Percentiles rank a stretch among this genome's conserved stretches.
Evolutionary conservation across 306 rosid genomes (phyloP).

Genomic region (Sicyos edulis): DNA sequence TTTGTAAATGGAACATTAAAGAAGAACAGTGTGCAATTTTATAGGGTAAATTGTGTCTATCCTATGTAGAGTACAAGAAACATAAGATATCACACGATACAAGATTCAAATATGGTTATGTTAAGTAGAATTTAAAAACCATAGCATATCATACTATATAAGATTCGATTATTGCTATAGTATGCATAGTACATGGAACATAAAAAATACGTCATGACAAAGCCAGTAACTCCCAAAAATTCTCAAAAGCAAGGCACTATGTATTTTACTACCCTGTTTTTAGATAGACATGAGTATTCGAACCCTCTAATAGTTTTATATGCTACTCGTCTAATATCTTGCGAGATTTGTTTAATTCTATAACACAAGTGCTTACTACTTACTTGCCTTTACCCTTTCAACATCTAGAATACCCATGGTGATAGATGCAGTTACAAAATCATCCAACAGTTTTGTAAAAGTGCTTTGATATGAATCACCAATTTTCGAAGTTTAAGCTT

Average conservation of each 20-base stretch:
- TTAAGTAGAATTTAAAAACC: neutral
- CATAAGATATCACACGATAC: neutral
- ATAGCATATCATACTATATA: constrained; percentile 1
- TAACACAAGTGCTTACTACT: neutral
- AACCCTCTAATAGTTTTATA: neutral
- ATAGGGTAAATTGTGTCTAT: neutral
- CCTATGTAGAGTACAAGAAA: constrained; percentile 12
- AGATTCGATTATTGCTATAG: neutral
- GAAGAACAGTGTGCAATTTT: neutral
- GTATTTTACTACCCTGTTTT: neutral
- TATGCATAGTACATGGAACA: neutral
- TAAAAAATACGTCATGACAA: neutral
- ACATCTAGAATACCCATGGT: neutral
- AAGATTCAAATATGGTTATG: neutral
- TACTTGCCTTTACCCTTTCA: neutral
- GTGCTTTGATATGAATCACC: neutral
- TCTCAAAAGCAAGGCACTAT: neutral
- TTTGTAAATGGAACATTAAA: constrained; percentile 20
- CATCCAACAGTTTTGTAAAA: neutral
- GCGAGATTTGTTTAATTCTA: neutral
- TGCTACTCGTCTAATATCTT: neutral
- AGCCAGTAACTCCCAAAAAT: neutral
- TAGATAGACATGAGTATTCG: neutral
- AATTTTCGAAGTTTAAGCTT: neutral
- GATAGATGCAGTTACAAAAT: neutral